phyloP scores from a whole-genome alignment of 305 asterid species.

The Plantago coronopus region DNA sequence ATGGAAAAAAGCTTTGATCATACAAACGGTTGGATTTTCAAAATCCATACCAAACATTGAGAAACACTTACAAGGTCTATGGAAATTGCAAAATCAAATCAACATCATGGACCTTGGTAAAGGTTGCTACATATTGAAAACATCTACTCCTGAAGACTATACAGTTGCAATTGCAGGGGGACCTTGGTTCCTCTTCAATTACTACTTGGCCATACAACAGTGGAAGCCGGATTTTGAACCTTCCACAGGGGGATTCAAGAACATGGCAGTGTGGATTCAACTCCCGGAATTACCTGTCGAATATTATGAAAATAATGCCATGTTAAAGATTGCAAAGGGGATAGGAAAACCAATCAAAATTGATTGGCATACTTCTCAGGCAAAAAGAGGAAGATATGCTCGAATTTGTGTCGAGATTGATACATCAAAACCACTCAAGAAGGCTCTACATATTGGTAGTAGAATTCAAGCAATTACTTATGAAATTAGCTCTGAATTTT shows the following conservation, averaged over 20 bases:
- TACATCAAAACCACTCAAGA: background rate
- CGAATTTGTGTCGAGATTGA: too few species aligned
- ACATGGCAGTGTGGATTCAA: background rate
- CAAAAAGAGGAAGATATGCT: too few species aligned
- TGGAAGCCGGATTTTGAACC: background rate
- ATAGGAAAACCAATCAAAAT: too few species aligned
- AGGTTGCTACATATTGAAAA: background rate
- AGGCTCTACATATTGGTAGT: background rate
- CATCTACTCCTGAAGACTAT: background rate
- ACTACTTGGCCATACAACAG: background rate
- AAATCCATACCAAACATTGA: too few species aligned
- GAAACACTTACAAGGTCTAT: too few species aligned
- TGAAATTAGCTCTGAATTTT: background rate
- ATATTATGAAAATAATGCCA: background rate
- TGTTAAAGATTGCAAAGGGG: background rate
- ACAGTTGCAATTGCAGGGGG: background rate
- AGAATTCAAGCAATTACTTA: background rate
- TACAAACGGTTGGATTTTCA: too few species aligned
- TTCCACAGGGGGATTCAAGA: rapidly evolving
- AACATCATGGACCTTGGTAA: background rate
- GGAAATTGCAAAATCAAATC: background rate
- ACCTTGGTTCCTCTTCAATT: background rate
- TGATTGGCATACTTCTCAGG: too few species aligned
- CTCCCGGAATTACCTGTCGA: background rate
- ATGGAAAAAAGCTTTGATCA: too few species aligned